These are phyloP conservation scores for Beauveria sp. DNA, from an alignment of 2,329 filamentous ascomycete species.

Conservation along the genomic window DNA sequence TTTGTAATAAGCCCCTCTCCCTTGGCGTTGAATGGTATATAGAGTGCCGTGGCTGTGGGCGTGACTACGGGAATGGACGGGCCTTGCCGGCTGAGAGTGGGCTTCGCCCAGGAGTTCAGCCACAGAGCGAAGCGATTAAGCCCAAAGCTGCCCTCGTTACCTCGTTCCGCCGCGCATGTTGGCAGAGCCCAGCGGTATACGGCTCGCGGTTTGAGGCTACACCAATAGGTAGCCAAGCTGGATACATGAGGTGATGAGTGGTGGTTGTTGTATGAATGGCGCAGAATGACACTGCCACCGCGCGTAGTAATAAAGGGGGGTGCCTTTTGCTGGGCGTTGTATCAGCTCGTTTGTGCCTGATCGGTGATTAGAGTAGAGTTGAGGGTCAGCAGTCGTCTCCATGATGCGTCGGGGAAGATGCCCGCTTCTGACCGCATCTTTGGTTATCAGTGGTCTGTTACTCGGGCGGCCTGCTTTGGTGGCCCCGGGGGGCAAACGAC, in stretches of 20 bases:
- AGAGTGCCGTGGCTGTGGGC: neutral
- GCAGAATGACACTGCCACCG: neutral
- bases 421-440: neutral
- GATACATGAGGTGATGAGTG: too few species aligned
- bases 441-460: neutral
- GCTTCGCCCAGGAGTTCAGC: neutral
- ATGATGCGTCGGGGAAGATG: neutral
- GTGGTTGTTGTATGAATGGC: neutral
- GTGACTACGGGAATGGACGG: slow-evolving; percentile 2
- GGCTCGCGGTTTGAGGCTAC: neutral
- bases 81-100: neutral
- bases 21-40: neutral
- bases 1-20: too few species aligned
- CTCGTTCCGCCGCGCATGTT: neutral
- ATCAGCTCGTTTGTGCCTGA: slow-evolving; percentile 1
- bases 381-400: neutral
- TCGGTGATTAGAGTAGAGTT: neutral
- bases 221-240: too few species aligned
- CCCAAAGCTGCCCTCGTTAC: neutral
- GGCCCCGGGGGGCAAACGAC: neutral
- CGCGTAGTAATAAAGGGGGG: neutral
- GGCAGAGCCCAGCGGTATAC: neutral
- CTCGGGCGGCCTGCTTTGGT: neutral
- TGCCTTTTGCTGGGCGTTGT: neutral
- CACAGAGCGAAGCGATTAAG: neutral